Base-by-base conservation (phyloP, 768 basidiomycete species). In the Hortiboletus flavorubellus region DNA sequence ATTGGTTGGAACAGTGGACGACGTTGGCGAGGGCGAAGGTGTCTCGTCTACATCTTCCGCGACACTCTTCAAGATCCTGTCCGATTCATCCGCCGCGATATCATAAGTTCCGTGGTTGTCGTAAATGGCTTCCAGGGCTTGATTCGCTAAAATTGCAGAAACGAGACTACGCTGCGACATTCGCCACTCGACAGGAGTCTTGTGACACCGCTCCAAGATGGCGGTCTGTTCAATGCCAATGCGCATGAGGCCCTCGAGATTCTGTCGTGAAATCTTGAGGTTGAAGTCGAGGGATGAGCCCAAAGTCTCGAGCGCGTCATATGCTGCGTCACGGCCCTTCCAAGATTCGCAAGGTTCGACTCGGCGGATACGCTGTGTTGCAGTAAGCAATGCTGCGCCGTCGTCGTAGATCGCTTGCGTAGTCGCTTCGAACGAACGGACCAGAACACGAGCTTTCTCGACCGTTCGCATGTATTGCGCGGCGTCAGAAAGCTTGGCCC, bases 321-420 rank as follows among this genome's bases (percentile, higher is more conserved):
- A 72, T 18, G 54, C 38, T 39, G 54, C 41, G 42, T 67, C 56
- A 21, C 59, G 61, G 54, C 66, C 53, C 46, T 56, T 56, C 59
- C 61, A 62, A 15, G 52, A 56, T 55, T 67, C 67, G 57, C 60
- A 61, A 54, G 56, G 60, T 23, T 68, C 68, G 33, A 66, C 45
- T 39, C 62, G 60, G 18, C 64, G 70, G 10, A 70, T 57, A 14
- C 59, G 60, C 49, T 81, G 81, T 15, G 76, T 60, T 3, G 69
- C 63, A 14, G 72, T 61, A 16, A 84, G 69, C 10, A 84, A 61
- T 0, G 68, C 60, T 0, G 75, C 68, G 2, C 78, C 73, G 48
- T 79, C 75, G 53, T 84, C 81, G 58, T 77, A 82, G 1, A 84
- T 66, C 3, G 78, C 75, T 53, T 84, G 83, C 11, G 78, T 71